Percentiles rank a stretch among this genome's conserved stretches.
Conservation (phyloP, 192 early-diverging fungal species). For the Mortierella antarctica region DNA sequence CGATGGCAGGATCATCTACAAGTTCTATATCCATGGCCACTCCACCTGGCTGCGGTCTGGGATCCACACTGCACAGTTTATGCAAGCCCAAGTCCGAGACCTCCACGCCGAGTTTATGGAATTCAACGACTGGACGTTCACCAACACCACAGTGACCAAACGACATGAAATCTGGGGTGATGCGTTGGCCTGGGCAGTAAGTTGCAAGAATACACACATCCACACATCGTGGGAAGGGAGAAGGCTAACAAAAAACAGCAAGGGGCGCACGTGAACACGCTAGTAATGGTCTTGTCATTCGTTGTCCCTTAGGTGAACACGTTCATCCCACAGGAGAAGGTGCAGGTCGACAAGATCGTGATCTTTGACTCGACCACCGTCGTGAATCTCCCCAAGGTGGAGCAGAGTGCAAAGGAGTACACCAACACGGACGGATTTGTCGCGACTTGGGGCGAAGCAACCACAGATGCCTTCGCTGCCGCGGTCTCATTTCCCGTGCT, state of each 20-base stretch:
- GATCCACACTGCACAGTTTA: constrained; percentile 29
- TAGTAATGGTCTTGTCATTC: not conserved
- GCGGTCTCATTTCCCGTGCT: constrained; percentile 32
- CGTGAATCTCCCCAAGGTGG: constrained; percentile 37
- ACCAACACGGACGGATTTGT: constrained; percentile 9
- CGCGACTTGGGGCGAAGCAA: constrained; percentile 34
- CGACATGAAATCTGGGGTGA: constrained; percentile 40
- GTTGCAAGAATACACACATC: not conserved
- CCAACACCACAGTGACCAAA: constrained; percentile 21
- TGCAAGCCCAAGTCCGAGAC: constrained; percentile 35
- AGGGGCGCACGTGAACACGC: too few species aligned
- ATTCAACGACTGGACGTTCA: constrained; percentile 55
- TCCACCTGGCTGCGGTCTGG: constrained; percentile 23
- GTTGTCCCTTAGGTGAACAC: constrained; percentile 26
- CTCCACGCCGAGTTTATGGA: constrained; percentile 64
- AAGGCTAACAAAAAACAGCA: not conserved
- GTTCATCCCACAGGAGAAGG: constrained; percentile 28
- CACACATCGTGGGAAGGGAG: not conserved
- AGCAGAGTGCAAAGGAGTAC: not conserved
- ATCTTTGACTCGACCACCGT: constrained; percentile 48
- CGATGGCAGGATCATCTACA: constrained; percentile 56
- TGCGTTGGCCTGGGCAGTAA: constrained; percentile 48
- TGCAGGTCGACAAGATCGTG: constrained; percentile 44
- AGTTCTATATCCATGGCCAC: constrained; percentile 53
- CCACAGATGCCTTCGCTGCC: constrained; percentile 23